Conservation (phyloP, 495 filamentous ascomycete genomes). For the Hyaloscypha variabilis region DNA sequence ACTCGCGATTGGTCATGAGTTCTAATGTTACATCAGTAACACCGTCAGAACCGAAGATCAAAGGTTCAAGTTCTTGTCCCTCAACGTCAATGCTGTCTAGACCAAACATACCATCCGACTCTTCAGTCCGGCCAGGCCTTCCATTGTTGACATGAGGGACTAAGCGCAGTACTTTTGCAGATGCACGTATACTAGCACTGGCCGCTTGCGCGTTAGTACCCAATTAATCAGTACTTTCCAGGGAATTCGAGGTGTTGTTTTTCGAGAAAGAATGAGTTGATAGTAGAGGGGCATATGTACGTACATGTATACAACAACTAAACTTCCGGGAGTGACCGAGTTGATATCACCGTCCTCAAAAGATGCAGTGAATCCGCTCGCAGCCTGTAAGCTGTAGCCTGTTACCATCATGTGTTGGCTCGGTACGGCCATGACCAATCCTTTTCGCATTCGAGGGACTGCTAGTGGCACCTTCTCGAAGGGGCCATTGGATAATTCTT, state of each 20-base stretch:
- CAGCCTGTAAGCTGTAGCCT: slow-evolving; percentile 52
- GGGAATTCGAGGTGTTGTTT: slow-evolving; percentile 28
- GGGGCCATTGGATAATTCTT: slow-evolving; percentile 23
- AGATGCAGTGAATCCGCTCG: slow-evolving; percentile 53
- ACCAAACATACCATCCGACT: slow-evolving; percentile 63
- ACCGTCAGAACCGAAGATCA: slow-evolving; percentile 37
- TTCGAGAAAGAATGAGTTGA: neutral
- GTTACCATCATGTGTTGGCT: slow-evolving; percentile 51
- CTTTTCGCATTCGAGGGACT: slow-evolving; percentile 68
- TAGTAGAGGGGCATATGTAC: neutral
- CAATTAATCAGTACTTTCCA: neutral
- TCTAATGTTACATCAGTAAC: slow-evolving; percentile 72
- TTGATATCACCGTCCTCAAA: slow-evolving; percentile 44
- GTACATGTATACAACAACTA: slow-evolving; percentile 75
- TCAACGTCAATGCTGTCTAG: slow-evolving; percentile 59
- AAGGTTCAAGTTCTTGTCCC: slow-evolving; percentile 28
- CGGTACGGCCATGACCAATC: slow-evolving; percentile 74
- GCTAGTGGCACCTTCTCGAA: slow-evolving; percentile 19
- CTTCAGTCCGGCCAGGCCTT: slow-evolving; percentile 34
- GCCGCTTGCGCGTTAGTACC: neutral
- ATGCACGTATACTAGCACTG: slow-evolving; percentile 8
- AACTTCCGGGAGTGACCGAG: slow-evolving; percentile 46
- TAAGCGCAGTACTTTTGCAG: slow-evolving; percentile 16
- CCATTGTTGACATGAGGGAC: slow-evolving; percentile 12
- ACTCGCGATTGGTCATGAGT: slow-evolving; percentile 76